Percentiles rank a stretch among this genome's conserved stretches.
Evolutionary conservation across 495 filamentous ascomycete species (phyloP).

Genomic region (Talaromyces thailandensis): DNA sequence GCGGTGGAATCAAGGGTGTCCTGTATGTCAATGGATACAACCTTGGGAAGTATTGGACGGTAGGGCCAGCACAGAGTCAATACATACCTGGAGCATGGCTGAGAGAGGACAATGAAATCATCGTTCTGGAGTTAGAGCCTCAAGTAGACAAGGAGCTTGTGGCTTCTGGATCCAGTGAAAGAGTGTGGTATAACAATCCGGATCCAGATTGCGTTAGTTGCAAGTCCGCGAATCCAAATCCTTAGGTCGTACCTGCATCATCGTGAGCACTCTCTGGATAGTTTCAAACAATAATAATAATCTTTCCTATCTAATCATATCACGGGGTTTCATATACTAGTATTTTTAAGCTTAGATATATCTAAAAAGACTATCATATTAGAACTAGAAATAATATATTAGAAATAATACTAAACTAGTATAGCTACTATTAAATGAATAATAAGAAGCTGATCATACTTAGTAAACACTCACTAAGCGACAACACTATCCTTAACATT

Average conservation of each 20-base stretch:
- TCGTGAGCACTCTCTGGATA: too few relatives aligned
- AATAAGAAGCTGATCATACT: neutral
- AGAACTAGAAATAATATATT: too few relatives aligned
- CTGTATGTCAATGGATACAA: constrained; percentile 40
- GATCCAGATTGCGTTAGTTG: constrained; percentile 24
- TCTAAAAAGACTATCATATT: too few relatives aligned
- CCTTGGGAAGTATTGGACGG: constrained; percentile 36
- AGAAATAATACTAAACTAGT: neutral
- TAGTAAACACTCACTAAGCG: neutral
- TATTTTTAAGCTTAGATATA: too few relatives aligned
- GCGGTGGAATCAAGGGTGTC: constrained; percentile 31
- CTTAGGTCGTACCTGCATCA: too few relatives aligned
- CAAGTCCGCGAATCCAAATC: too few relatives aligned
- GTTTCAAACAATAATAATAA: neutral
- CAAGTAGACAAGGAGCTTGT: constrained; percentile 13
- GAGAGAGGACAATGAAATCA: constrained; percentile 24
- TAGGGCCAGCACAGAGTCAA: constrained; percentile 39
- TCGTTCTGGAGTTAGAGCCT: constrained; percentile 35
- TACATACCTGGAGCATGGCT: constrained; percentile 30
- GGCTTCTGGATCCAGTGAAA: constrained; percentile 16
- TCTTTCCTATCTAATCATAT: too few relatives aligned
- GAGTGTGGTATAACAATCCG: constrained; percentile 33
- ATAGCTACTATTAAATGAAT: neutral
- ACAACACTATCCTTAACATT: neutral
- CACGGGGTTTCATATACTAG: too few relatives aligned